Percentiles rank a stretch among this genome's conserved stretches.
phyloP scores from a whole-genome alignment of 2,329 filamentous ascomycete species.

The Lomentospora prolificans region DNA sequence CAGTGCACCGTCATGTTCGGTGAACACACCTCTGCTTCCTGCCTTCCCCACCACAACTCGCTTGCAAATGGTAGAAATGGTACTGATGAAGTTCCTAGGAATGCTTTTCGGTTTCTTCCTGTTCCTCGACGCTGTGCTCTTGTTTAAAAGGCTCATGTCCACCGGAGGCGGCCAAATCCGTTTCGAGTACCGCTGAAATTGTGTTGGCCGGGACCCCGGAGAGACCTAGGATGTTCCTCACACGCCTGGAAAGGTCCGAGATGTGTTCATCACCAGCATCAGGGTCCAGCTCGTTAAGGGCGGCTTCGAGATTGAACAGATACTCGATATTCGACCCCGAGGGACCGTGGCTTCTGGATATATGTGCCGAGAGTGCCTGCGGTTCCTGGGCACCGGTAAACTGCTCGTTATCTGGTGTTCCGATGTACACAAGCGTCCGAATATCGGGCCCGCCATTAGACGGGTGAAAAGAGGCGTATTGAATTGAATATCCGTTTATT shows the following conservation, averaged over 20 bases:
- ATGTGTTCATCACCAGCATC: conserved; percentile 80
- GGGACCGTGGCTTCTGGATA: conserved; percentile 64
- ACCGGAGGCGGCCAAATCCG: not conserved
- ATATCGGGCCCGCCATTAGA: conserved; percentile 30
- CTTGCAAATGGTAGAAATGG: not conserved
- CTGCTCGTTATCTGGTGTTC: conserved; percentile 84
- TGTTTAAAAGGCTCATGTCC: not conserved
- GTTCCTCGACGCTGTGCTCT: conserved; percentile 39
- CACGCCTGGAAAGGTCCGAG: conserved; percentile 65
- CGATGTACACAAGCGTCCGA: conserved; percentile 76
- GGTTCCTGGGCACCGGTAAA: conserved; percentile 80
- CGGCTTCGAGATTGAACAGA: conserved; percentile 67
- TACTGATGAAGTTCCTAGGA: conserved; percentile 14
- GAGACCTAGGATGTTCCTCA: conserved; percentile 46
- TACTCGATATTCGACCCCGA: conserved; percentile 90
- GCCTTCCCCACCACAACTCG: not conserved
- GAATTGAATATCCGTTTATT: conserved; percentile 94
- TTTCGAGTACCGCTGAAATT: not conserved
- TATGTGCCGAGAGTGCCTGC: conserved; percentile 68
- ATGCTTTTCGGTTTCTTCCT: conserved; percentile 48
- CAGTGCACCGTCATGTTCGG: too few relatives aligned
- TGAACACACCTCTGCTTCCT: not conserved
- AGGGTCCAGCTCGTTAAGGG: conserved; percentile 60
- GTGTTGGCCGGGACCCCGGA: not conserved
- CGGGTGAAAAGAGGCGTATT: conserved; percentile 76